Evolutionary conservation across 805 yeast species (phyloP).

Genomic region (Pichia deserticola): DNA sequence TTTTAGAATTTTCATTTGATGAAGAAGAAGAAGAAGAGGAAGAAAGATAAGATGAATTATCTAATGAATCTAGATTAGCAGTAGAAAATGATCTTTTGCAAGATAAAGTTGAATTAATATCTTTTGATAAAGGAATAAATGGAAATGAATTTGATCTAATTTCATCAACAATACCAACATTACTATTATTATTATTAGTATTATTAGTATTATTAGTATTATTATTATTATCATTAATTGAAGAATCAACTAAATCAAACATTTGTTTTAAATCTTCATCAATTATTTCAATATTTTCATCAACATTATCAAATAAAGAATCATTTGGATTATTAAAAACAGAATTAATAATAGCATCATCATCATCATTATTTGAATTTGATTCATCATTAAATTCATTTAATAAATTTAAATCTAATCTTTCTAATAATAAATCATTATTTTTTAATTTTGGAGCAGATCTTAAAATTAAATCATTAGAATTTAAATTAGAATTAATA

Average conservation of each 20-base stretch:
- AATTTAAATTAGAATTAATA: neutral
- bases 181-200: neutral
- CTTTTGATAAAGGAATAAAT: neutral
- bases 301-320: slow-evolving; percentile 39
- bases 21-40: no score
- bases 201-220: neutral
- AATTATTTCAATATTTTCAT: slow-evolving; percentile 18
- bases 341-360: slow-evolving; percentile 44
- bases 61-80: slow-evolving; percentile 3
- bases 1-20: slow-evolving; percentile 23
- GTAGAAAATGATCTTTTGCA: slow-evolving; percentile 22
- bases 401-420: slow-evolving; percentile 4
- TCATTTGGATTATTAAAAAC: slow-evolving; percentile 48
- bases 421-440: slow-evolving; percentile 6
- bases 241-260: slow-evolving; percentile 1
- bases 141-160: slow-evolving; percentile 10
- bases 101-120: neutral
- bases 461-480: neutral
- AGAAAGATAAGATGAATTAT: no score
- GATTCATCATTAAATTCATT: neutral
- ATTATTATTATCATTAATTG: slow-evolving; percentile 1
- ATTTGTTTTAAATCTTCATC: slow-evolving; percentile 9
- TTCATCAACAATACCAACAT: neutral
- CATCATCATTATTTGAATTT: slow-evolving; percentile 26
- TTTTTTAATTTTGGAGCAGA: slow-evolving; percentile 4